A percentile compares a stretch with the other conserved stretches of the same genome.
These are phyloP conservation scores for Hyaloscypha hepaticicola DNA, from an alignment of 495 filamentous ascomycete species.

Conservation along the genomic window DNA sequence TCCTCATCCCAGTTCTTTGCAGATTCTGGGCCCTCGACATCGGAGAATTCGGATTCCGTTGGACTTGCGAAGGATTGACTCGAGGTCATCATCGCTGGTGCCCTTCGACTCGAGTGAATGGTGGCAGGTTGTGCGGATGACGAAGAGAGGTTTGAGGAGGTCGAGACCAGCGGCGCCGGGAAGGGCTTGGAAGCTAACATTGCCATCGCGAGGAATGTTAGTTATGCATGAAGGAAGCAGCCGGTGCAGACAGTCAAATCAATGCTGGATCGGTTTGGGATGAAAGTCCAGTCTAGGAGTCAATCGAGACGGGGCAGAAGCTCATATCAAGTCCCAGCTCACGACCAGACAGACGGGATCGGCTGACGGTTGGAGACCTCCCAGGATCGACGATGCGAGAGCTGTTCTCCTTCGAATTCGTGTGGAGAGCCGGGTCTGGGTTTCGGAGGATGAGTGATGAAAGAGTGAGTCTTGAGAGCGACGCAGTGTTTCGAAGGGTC, in stretches of 20 bases:
- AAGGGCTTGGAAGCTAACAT: slow-evolving; percentile 89
- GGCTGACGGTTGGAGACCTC: not conserved
- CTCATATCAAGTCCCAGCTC: not conserved
- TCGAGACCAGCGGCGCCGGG: slow-evolving; percentile 58
- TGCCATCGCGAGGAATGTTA: slow-evolving; percentile 53
- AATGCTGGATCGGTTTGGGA: not conserved
- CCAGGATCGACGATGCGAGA: not conserved
- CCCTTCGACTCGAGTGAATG: slow-evolving; percentile 54
- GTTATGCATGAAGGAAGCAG: slow-evolving; percentile 16
- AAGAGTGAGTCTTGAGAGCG: not conserved
- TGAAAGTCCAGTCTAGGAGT: slow-evolving; percentile 8
- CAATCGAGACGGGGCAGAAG: not conserved
- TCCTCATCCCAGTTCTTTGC: slow-evolving; percentile 85
- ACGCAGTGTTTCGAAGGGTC: not conserved
- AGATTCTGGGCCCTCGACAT: slow-evolving; percentile 53
- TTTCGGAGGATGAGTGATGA: not conserved
- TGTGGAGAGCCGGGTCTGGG: not conserved
- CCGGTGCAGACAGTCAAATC: slow-evolving; percentile 8
- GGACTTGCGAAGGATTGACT: slow-evolving; percentile 77
- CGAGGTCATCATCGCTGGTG: slow-evolving; percentile 53
- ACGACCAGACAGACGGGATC: not conserved
- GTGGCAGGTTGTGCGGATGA: slow-evolving; percentile 48
- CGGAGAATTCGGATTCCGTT: slow-evolving; percentile 95
- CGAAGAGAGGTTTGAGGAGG: slow-evolving; percentile 52
- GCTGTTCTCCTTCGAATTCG: not conserved